A percentile compares a stretch with the other conserved stretches of the same genome.
These are phyloP conservation scores for Wickerhamiella azymoides DNA, from an alignment of 805 yeast genomes.

Conservation along the genomic window DNA sequence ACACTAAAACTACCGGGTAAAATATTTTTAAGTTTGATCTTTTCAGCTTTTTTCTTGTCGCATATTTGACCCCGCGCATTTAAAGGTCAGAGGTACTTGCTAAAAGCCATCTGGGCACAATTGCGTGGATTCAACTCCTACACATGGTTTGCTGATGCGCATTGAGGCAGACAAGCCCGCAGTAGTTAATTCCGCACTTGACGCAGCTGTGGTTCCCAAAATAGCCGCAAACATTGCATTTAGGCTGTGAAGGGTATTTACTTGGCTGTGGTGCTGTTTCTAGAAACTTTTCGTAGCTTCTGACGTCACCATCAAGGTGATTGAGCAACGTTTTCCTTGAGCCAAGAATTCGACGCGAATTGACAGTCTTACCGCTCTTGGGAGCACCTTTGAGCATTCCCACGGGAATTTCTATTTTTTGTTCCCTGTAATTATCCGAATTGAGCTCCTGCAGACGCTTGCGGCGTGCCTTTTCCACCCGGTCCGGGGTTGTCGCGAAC, in stretches of 20 bases:
- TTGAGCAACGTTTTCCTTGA: conserved; percentile 28
- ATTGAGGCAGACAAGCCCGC: conserved; percentile 25
- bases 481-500: conserved; percentile 3
- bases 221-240: conserved; percentile 31
- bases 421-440: conserved; percentile 17
- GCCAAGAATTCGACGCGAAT: conserved; percentile 26
- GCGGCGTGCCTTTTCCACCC: conserved; percentile 12
- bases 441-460: conserved; percentile 17
- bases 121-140: no score
- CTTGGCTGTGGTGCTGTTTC: conserved; percentile 25
- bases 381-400: conserved; percentile 18
- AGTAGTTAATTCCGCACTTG: conserved; percentile 27
- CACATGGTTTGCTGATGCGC: conserved; percentile 29
- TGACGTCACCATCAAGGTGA: conserved; percentile 30
- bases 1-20: neutral
- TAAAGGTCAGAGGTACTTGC: neutral
- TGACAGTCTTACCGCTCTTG: conserved; percentile 21
- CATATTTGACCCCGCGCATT: neutral
- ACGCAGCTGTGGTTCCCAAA: conserved; percentile 25
- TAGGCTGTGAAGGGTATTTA: conserved; percentile 24
- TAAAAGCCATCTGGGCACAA: no score
- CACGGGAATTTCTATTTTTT: conserved; percentile 18
- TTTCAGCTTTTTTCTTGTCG: neutral
- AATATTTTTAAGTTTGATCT: neutral
- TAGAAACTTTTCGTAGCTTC: conserved; percentile 20